A percentile compares a stretch with the other conserved stretches of the same genome.
These are phyloP conservation scores for Pythium dissotocum DNA, from an alignment of 352 stramenopile genomes.

Conservation along the genomic window DNA sequence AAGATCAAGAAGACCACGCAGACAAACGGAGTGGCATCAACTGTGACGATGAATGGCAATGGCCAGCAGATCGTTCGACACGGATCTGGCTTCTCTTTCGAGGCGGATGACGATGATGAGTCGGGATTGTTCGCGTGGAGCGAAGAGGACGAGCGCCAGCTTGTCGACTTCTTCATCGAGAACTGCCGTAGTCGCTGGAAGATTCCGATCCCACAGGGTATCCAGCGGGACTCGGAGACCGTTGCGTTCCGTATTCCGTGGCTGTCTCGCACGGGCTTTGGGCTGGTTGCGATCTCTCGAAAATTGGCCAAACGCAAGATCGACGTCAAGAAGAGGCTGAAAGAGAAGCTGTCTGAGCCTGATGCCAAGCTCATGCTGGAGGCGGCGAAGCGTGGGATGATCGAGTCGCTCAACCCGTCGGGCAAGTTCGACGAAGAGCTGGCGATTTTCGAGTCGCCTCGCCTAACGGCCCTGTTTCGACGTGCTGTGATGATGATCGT, in stretches of 20 bases:
- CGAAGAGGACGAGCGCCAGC: conserved; percentile 47
- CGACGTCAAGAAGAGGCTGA: conserved; percentile 79
- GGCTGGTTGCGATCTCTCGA: conserved; percentile 57
- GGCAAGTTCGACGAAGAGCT: conserved; percentile 71
- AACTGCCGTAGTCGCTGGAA: conserved; percentile 66
- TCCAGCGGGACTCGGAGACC: conserved; percentile 57
- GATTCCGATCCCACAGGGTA: conserved; percentile 53
- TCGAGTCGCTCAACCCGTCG: conserved; percentile 39
- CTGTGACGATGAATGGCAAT: neutral
- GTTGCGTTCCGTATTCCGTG: conserved; percentile 66
- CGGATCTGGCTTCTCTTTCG: neutral
- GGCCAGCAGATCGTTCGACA: neutral
- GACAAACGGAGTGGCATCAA: neutral
- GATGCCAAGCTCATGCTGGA: conserved; percentile 56
- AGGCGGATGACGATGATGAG: conserved; percentile 26
- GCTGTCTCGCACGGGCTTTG: conserved; percentile 61
- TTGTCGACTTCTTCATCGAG: conserved; percentile 72
- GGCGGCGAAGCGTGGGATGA: conserved; percentile 54
- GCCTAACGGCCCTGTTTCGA: conserved; percentile 74
- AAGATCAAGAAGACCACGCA: conserved; percentile 16
- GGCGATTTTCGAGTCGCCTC: conserved; percentile 48
- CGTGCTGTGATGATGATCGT: conserved; percentile 83
- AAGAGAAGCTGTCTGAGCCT: conserved; percentile 68
- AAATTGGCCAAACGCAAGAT: conserved; percentile 70
- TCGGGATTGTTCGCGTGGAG: conserved; percentile 47